Evolutionary conservation across 75 land plant genomes (phyloP).

Genomic region (Isoetes taiwanensis): DNA sequence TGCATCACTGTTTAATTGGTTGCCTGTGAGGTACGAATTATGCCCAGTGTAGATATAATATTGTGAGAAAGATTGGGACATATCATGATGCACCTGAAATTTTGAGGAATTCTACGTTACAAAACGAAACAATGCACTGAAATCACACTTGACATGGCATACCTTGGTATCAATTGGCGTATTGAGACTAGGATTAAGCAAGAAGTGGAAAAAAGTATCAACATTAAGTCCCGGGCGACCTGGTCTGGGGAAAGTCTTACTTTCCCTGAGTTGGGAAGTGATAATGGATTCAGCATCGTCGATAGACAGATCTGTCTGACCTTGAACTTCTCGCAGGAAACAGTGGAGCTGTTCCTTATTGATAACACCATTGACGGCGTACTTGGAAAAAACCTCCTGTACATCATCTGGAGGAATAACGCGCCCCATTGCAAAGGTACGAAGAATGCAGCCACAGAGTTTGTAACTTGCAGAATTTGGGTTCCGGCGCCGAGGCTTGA

Average conservation of each 20-base stretch:
- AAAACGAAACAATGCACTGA: not conserved
- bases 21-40: slow-evolving; percentile 83
- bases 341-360: slow-evolving; percentile 3
- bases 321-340: slow-evolving; percentile 14
- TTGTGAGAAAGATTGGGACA: slow-evolving; percentile 65
- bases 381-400: slow-evolving; percentile 11
- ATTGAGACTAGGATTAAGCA: slow-evolving; percentile 14
- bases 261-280: not conserved
- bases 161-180: slow-evolving; percentile 7
- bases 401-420: too few relatives aligned
- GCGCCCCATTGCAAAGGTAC: too few relatives aligned
- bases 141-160: not conserved
- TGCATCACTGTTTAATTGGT: slow-evolving; percentile 69
- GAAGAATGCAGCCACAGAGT: too few relatives aligned
- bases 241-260: not conserved
- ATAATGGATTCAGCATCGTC: slow-evolving; percentile 5
- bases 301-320: slow-evolving; percentile 8
- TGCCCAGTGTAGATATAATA: slow-evolving; percentile 82
- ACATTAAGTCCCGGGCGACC: slow-evolving; percentile 4
- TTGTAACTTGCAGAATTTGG: too few relatives aligned
- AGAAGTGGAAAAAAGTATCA: slow-evolving; percentile 8
- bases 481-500: too few relatives aligned
- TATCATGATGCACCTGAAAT: slow-evolving; percentile 74
- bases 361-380: slow-evolving; percentile 11
- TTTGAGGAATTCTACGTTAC: not conserved